Evolutionary conservation across 2,329 filamentous ascomycete species (phyloP).

Genomic region (Sporothrix pseudoabietina): DNA sequence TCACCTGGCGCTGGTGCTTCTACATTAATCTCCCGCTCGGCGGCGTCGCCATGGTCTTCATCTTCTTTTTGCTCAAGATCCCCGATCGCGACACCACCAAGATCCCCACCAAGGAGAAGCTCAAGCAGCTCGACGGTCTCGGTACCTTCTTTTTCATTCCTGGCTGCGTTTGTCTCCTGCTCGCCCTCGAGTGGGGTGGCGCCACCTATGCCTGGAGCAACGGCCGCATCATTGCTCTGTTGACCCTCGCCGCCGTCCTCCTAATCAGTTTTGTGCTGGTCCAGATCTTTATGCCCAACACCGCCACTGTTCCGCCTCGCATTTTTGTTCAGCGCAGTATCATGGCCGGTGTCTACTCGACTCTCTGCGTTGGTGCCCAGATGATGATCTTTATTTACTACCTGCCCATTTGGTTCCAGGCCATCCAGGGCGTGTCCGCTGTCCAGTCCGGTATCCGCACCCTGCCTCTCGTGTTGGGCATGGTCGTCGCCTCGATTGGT

Average conservation of each 20-base stretch:
- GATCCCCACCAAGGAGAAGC: slow-evolving; percentile 39
- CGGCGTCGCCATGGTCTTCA: slow-evolving; percentile 39
- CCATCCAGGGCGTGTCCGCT: slow-evolving; percentile 45
- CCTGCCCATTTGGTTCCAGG: slow-evolving; percentile 49
- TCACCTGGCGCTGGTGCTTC: slow-evolving; percentile 47
- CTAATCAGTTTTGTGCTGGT: slow-evolving; percentile 40
- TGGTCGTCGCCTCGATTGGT: slow-evolving; percentile 47
- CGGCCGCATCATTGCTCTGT: slow-evolving; percentile 42
- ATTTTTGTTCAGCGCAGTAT: slow-evolving; percentile 41
- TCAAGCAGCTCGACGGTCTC: slow-evolving; percentile 41
- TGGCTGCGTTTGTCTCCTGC: slow-evolving; percentile 46
- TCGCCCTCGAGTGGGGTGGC: slow-evolving; percentile 51
- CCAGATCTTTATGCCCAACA: slow-evolving; percentile 41
- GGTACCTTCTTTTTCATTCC: slow-evolving; percentile 37
- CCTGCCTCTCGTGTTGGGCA: slow-evolving; percentile 47
- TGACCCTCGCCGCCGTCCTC: slow-evolving; percentile 39
- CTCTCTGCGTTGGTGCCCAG: slow-evolving; percentile 16
- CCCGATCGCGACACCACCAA: slow-evolving; percentile 34
- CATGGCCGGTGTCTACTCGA: slow-evolving; percentile 19
- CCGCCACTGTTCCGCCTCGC: slow-evolving; percentile 45
- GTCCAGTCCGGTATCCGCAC: slow-evolving; percentile 47
- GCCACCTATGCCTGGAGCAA: slow-evolving; percentile 41
- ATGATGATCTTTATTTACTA: slow-evolving; percentile 32
- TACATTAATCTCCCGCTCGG: slow-evolving; percentile 48
- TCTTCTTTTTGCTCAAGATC: slow-evolving; percentile 39